Percentiles rank a stretch among this genome's conserved stretches.
Evolutionary conservation across 73 alveolate genomes (phyloP).

Genomic region (Halteria grandinella): DNA sequence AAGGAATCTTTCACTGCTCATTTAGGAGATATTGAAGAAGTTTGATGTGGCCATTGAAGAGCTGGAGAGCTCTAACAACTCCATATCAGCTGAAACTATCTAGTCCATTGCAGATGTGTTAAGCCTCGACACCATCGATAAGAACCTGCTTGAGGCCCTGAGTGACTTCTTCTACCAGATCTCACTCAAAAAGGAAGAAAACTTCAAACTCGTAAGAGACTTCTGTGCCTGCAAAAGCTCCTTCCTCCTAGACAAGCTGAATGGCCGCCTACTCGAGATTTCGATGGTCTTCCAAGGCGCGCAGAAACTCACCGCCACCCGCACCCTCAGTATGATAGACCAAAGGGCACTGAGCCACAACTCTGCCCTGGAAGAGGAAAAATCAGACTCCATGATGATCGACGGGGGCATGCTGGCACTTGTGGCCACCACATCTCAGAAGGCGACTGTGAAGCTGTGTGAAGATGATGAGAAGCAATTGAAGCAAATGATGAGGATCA

Average conservation of each 20-base stretch:
- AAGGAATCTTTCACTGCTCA: slow-evolving; percentile 29
- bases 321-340: not conserved
- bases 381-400: no score
- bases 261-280: not conserved
- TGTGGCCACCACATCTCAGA: not conserved
- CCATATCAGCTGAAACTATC: slow-evolving; percentile 29
- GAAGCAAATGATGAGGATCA: slow-evolving; percentile 18
- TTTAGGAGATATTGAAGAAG: slow-evolving; percentile 33
- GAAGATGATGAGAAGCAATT: slow-evolving; percentile 39
- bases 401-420: not conserved
- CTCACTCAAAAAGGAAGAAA: slow-evolving; percentile 23
- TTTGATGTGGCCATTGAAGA: slow-evolving; percentile 35
- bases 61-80: not conserved
- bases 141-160: slow-evolving; percentile 19
- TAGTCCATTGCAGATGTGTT: slow-evolving; percentile 35
- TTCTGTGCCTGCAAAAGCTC: not conserved
- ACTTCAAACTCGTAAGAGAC: not conserved
- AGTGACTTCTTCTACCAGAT: slow-evolving; percentile 41
- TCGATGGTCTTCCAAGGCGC: not conserved
- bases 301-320: not conserved
- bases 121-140: slow-evolving; percentile 18
- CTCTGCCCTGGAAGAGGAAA: no score
- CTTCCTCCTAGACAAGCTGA: slow-evolving; percentile 1
- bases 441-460: not conserved
- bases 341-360: not conserved